phyloP scores from a whole-genome alignment of 345 rosid genomes.

The Dimocarpus longan region DNA sequence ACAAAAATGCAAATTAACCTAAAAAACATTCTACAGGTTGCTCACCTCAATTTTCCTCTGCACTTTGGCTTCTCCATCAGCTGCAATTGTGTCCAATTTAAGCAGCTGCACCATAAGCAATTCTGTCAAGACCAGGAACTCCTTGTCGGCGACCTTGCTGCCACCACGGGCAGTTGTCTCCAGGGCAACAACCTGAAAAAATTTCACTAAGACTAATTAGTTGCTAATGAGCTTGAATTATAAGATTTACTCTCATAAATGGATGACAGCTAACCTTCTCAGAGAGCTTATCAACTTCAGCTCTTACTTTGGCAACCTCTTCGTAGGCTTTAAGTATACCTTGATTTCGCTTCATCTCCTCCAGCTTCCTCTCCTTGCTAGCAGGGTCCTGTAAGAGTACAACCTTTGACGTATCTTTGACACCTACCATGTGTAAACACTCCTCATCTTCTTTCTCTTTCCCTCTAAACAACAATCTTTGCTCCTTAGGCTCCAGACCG shows the following conservation, averaged over 20 bases:
- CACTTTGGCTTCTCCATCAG: conserved; percentile 54
- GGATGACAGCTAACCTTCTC: conserved; percentile 38
- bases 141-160: conserved; percentile 39
- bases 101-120: conserved; percentile 52
- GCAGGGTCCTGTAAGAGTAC: conserved; percentile 56
- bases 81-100: conserved; percentile 48
- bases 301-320: conserved; percentile 43
- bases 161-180: conserved; percentile 38
- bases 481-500: conserved; percentile 52
- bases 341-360: conserved; percentile 42
- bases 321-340: conserved; percentile 35
- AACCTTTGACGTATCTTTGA: conserved; percentile 50
- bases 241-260: neutral
- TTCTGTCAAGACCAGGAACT: conserved; percentile 47
- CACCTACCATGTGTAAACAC: conserved; percentile 54
- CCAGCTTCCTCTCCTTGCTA: conserved; percentile 53
- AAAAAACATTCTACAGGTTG: neutral
- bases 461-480: conserved; percentile 51
- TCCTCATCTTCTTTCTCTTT: conserved; percentile 55
- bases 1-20: neutral
- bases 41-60: conserved; percentile 53
- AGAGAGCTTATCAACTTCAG: conserved; percentile 50
- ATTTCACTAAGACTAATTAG: conserved; percentile 2
- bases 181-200: conserved; percentile 44
- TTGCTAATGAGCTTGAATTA: neutral